Conservation (phyloP, 176 grass and related monocot species). For the Panicum miliaceum region DNA sequence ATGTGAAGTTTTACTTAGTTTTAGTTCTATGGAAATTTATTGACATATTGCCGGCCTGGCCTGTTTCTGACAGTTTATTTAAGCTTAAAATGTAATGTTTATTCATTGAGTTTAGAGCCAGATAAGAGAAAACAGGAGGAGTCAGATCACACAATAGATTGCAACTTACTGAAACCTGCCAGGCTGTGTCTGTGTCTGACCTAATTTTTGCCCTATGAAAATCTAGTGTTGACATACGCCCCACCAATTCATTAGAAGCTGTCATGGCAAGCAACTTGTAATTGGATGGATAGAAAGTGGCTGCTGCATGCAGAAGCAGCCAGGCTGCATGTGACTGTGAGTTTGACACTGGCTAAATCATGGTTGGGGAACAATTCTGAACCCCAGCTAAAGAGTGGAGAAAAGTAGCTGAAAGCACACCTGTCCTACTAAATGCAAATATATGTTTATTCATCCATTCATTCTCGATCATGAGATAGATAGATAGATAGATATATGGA, state of each 20-base stretch:
- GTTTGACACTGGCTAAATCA: slow-evolving; percentile 31
- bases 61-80: background rate
- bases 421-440: slow-evolving; percentile 64
- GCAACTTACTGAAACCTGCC: slow-evolving; percentile 36
- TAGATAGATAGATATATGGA: slow-evolving; percentile 10
- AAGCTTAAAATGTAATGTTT: background rate
- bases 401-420: slow-evolving; percentile 66
- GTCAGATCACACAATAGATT: slow-evolving; percentile 25
- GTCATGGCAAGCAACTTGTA: slow-evolving; percentile 38
- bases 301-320: slow-evolving; percentile 33
- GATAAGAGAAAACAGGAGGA: background rate
- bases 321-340: slow-evolving; percentile 39
- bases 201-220: slow-evolving; percentile 32
- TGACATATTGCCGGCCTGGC: background rate
- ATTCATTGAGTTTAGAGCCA: slow-evolving; percentile 29
- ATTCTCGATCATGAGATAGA: background rate
- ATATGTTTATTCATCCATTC: slow-evolving; percentile 1
- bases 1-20: background rate
- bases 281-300: slow-evolving; percentile 45
- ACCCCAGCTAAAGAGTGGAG: slow-evolving; percentile 57
- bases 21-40: background rate
- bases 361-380: slow-evolving; percentile 45
- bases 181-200: slow-evolving; percentile 45
- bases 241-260: slow-evolving; percentile 43
- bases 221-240: slow-evolving; percentile 40